Base-by-base conservation (phyloP, 805 yeast genomes). In the Helenozyma baotianmanensis region DNA sequence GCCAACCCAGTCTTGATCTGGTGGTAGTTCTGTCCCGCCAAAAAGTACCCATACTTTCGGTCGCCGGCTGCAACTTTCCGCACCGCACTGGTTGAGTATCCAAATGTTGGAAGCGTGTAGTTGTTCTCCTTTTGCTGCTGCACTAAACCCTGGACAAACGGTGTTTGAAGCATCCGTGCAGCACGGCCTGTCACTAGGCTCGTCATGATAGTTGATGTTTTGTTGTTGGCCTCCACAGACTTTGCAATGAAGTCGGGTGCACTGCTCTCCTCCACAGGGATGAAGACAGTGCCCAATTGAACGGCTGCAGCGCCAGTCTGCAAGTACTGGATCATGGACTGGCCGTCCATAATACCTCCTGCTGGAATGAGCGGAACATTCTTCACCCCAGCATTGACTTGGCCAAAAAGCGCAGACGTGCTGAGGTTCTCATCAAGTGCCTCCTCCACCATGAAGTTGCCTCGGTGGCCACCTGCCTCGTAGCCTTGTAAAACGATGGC, bases 381-480 rank as follows among this genome's bases (percentile, higher is more conserved):
- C 2, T 32, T 35, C 10, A 31, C 19, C 9, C 15, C 32, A 4
- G 24, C 21, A 24, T 39, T 40, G 7, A 56, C 52, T 33, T 47
- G 50, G 6, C 35, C 30, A 32, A 59, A 58, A 28, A 61, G 45
- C 5, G 54, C 43, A 23, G 30, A 42, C 0, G 78, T 70, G 7
- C 62, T 50, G 28, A 68, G 50, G 18, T 59, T 54, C 19, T 54
- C 55, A 38, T 67, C 74, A 8, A 38, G 28, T 8, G 24, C 34
- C 15, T 53, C 50, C 4, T 43, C 40, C 7, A 25, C 43, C 13
- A 64, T 32, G 32, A 66, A 70, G 40, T 62, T 68, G 2, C 82
- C 82, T 12, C 83, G 54, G 47, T 78, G 83, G 0, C 83, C 83
- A 15, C 83, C 83, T 3, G 83, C 83, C 43, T 76, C 82, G 49